These are phyloP conservation scores for Voacanga thouarsii DNA, from an alignment of 257 asterid genomes.

Conservation along the genomic window DNA sequence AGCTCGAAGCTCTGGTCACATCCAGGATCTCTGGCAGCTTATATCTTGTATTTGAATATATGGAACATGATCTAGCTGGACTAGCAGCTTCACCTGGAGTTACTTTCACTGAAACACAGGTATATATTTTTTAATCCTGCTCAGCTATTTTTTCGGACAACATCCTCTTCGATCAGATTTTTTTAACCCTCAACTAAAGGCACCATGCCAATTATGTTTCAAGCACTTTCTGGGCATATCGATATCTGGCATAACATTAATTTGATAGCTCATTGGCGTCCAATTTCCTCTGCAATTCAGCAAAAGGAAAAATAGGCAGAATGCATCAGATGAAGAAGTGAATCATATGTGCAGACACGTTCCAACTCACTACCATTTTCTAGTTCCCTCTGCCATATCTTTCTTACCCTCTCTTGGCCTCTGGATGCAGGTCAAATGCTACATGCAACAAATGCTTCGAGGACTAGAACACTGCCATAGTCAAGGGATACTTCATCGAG, in stretches of 20 bases:
- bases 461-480: constrained; percentile 90
- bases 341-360: neutral
- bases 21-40: constrained; percentile 73
- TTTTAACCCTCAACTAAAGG: neutral
- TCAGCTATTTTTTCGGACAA: neutral
- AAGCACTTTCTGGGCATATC: neutral
- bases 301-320: neutral
- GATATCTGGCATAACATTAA: neutral
- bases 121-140: constrained; percentile 17
- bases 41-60: constrained; percentile 90
- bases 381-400: neutral
- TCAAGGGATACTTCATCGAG: constrained; percentile 83
- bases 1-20: constrained; percentile 76
- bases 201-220: neutral
- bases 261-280: neutral
- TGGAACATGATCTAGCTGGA: constrained; percentile 99
- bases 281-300: neutral
- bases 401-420: neutral
- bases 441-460: constrained; percentile 62
- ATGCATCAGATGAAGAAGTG: neutral
- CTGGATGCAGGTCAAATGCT: constrained; percentile 68
- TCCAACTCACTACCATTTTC: neutral
- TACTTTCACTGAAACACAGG: constrained; percentile 90
- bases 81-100: constrained; percentile 55
- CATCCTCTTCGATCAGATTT: neutral